Evolutionary conservation across 2,329 filamentous ascomycete species (phyloP).

Genomic region (Aspergillus fructus): DNA sequence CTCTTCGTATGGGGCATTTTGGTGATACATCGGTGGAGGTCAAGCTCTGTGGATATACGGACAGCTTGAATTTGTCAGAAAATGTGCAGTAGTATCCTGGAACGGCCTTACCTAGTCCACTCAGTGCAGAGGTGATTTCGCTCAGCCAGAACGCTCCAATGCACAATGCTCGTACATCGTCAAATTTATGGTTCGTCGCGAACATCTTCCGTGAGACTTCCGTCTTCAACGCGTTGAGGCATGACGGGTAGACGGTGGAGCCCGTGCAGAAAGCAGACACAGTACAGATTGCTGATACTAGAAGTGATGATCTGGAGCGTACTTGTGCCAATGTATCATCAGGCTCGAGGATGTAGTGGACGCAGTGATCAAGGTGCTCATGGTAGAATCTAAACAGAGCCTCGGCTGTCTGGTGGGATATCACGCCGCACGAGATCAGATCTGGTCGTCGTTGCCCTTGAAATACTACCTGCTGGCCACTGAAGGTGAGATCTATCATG

Average conservation of each 20-base stretch:
- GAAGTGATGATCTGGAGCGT: background rate
- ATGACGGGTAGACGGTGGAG: background rate
- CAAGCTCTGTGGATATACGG: background rate
- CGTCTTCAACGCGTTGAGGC: background rate
- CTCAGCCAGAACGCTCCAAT: background rate
- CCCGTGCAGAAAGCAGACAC: background rate
- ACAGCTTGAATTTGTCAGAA: background rate
- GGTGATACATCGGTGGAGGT: background rate
- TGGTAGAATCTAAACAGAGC: background rate
- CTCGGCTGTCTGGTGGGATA: background rate
- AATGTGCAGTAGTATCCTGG: background rate
- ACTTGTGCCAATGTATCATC: background rate
- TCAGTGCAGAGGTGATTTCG: background rate
- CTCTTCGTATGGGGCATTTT: background rate
- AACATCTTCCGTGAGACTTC: background rate
- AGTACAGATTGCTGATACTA: background rate
- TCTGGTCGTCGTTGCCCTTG: background rate
- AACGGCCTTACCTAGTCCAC: background rate
- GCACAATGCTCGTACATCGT: background rate
- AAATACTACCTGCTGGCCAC: background rate
- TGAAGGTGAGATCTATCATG: background rate
- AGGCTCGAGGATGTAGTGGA: background rate
- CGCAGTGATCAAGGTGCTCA: background rate
- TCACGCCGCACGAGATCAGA: background rate
- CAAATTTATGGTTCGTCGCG: background rate